Percentiles rank a stretch among this genome's conserved stretches.
phyloP scores from a whole-genome alignment of 441 rosid genomes.

The Corymbia calophylla region DNA sequence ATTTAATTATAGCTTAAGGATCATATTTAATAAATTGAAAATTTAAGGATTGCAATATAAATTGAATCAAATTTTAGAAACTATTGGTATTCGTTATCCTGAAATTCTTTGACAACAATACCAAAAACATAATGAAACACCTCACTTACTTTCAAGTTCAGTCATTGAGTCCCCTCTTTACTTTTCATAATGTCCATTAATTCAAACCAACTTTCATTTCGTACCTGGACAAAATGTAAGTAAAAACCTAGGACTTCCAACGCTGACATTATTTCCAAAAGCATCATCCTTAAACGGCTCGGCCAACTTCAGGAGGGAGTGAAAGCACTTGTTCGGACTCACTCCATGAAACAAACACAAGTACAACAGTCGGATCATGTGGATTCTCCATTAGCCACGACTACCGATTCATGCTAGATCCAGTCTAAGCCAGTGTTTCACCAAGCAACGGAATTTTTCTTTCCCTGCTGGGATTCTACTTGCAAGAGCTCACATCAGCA shows the following conservation, averaged over 20 bases:
- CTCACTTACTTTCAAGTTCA: background rate
- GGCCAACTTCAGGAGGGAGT: background rate
- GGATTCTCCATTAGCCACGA: background rate
- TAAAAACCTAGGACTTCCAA: background rate
- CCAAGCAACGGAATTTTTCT: background rate
- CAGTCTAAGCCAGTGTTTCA: background rate
- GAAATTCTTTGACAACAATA: background rate
- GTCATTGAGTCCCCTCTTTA: background rate
- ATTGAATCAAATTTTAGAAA: accelerated
- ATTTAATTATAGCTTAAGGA: background rate
- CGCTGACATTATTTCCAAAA: background rate
- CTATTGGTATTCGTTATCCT: accelerated
- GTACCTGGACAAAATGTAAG: background rate
- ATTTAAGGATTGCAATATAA: background rate
- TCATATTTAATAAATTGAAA: background rate
- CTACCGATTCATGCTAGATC: background rate
- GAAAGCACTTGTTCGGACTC: background rate
- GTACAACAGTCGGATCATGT: background rate
- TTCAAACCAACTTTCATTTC: background rate
- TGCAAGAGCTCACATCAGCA: background rate
- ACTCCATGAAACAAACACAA: background rate
- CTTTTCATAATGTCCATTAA: background rate
- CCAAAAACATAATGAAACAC: background rate
- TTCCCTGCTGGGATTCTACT: background rate
- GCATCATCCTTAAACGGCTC: background rate